These are phyloP conservation scores for Lotus japonicus DNA, from an alignment of 306 rosid species.

Conservation along the genomic window DNA sequence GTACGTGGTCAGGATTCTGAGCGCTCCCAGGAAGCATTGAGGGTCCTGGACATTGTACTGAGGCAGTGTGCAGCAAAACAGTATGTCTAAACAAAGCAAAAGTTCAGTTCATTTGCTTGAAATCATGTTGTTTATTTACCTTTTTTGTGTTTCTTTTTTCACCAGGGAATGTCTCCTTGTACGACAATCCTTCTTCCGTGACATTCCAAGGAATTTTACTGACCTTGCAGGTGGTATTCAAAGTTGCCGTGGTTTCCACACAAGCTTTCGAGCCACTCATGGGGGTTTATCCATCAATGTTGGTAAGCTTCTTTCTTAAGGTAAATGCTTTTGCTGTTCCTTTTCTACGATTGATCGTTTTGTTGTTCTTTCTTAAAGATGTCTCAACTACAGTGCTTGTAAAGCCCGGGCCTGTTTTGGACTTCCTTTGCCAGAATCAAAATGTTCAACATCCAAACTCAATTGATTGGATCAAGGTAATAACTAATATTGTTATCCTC, in stretches of 20 bases:
- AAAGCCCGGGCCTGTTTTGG: constrained; percentile 41
- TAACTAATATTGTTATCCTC: neutral
- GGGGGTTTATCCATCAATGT: constrained; percentile 41
- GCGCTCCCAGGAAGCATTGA: constrained; percentile 26
- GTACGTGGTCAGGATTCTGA: constrained; percentile 28
- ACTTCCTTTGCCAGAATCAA: constrained; percentile 35
- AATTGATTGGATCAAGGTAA: constrained; percentile 50
- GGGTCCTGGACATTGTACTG: constrained; percentile 32
- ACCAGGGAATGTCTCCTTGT: constrained; percentile 44
- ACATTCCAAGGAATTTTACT: constrained; percentile 14
- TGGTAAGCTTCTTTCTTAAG: constrained; percentile 27
- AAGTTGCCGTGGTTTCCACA: constrained; percentile 45
- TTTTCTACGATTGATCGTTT: neutral
- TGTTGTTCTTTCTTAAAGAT: constrained; percentile 21
- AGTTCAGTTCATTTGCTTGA: neutral
- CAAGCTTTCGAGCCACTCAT: constrained; percentile 43
- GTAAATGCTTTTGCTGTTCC: neutral
- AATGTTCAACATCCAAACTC: constrained; percentile 3
- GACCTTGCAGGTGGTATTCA: constrained; percentile 40
- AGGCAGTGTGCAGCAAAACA: constrained; percentile 42
- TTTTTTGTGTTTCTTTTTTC: no score
- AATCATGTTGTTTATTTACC: neutral
- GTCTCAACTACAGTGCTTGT: constrained; percentile 40
- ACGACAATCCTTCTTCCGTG: constrained; percentile 46
- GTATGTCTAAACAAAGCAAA: constrained; percentile 19